Evolutionary conservation across 2,329 filamentous ascomycete genomes (phyloP).

Genomic region (Xylaria sp.): DNA sequence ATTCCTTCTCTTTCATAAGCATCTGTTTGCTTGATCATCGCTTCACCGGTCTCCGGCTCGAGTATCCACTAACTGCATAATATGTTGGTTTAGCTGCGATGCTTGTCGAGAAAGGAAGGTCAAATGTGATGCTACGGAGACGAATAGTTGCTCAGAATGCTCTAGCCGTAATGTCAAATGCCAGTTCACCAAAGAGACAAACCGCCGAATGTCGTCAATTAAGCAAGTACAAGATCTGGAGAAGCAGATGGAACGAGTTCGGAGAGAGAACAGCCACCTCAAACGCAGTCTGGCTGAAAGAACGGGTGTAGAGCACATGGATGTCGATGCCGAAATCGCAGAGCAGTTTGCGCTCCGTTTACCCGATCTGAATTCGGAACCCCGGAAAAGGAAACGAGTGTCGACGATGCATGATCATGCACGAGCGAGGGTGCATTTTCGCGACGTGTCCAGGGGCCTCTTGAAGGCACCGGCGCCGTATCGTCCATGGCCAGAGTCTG

Average conservation of each 20-base stretch:
- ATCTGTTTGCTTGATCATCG: neutral
- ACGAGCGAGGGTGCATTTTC: conserved; percentile 77
- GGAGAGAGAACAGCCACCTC: conserved; percentile 81
- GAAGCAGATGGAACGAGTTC: conserved; percentile 84
- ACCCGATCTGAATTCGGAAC: conserved; percentile 73
- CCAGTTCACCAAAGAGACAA: conserved; percentile 99
- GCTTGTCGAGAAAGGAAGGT: conserved; percentile 89
- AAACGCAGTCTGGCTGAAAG: conserved; percentile 70
- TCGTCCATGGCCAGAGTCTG: conserved; percentile 61
- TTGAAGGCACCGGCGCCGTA: conserved; percentile 81
- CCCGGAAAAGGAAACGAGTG: conserved; percentile 70
- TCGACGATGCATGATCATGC: conserved; percentile 75
- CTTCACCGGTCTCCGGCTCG: conserved; percentile 16
- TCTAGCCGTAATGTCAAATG: conserved; percentile 96
- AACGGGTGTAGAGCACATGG: conserved; percentile 59
- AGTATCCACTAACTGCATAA: conserved; percentile 32
- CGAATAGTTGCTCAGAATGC: conserved; percentile 95
- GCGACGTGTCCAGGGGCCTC: conserved; percentile 78
- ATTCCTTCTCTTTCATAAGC: neutral
- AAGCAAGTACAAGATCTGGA: conserved; percentile 99
- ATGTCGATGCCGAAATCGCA: conserved; percentile 59
- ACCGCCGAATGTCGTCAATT: conserved; percentile 97
- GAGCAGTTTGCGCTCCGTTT: conserved; percentile 65
- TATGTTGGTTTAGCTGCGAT: conserved; percentile 72
- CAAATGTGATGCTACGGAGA: conserved; percentile 96